Base-by-base conservation (phyloP, 176 grass and related monocot species). In the Melocanna baccifera region DNA sequence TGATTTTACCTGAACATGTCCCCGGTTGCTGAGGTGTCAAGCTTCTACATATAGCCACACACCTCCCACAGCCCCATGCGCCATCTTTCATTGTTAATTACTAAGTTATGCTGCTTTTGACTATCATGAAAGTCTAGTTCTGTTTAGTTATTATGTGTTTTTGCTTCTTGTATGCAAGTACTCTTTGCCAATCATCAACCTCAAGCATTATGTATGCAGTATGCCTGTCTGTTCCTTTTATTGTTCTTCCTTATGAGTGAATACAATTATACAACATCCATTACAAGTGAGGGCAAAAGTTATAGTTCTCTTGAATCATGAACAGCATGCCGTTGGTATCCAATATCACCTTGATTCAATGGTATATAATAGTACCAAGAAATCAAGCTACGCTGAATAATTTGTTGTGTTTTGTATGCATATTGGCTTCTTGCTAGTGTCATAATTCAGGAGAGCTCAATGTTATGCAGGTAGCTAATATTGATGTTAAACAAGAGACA, bases 401-500 rank as follows among this genome's bases (percentile, higher is more conserved):
- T 9, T 75, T 80, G n/a, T 62, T 84, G 45, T 22, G 67, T n/a
- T 72, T 70, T 62, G 26, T 72, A 43, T 13, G 3, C 37, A 78
- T 53, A 53, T 39, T 26, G 15, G n/a, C 13, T 67, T 62, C 18
- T 59, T 58, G 30, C 43, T 30, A 65, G 25, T 81, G 3, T 79
- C 78, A 26, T 85, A 63, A 82, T 83, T 70, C 56, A 81, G 46
- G 48, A 52, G 61, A 57, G 55, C 41, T 67, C 41, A 85, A 76
- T 86, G 56, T 51, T 73, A 62, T 69, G 72, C 87, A 98, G 96
- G 96, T 98, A 71, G 76, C 87, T 82, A 89, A 98, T 67, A 91
- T 98, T 86, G 73, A 96, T 81, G 87, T 95, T 45, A 98, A 95
- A 86, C 88, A 93, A 87, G 93, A 95, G 74, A 94, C 93, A 53